Evolutionary conservation across 2,329 filamentous ascomycete species (phyloP), one percentile per base, ranked within the genome.

Genomic region (Colletotrichum shisoi): DNA sequence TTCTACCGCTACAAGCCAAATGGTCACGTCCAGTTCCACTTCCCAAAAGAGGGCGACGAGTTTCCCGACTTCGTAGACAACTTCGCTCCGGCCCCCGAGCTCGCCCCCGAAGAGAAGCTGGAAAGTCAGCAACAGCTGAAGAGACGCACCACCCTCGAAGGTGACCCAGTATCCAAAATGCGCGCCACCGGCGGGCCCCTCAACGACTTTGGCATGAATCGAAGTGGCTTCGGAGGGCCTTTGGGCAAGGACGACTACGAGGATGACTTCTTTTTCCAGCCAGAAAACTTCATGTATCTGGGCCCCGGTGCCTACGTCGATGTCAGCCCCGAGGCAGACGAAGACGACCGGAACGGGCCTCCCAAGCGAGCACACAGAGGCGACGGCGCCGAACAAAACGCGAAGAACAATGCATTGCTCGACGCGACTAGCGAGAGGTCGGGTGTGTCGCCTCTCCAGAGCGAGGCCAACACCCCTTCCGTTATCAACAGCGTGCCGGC

Each of bases 11-110:
- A 85, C 76, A 83, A 79, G 69, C 77, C 85, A 27, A 86, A 82
- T 9, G 85, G 85, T 11, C 76, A 82, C 42, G 75, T 82, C 17
- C 85, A 87, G 73, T 88, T 82, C 71, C 82, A 83, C 66, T 88
- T 87, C 69, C 85, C 85, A 6, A 80, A 79, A 49, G 80, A 82
- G 5, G 85, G 85, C 69, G 85, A 88, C 71, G 85, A 87, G 75
- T 88, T 84, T 59, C 84, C 85, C 53, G 82, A 85, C 71, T 84
- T 80, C 70, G 72, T 84, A 68, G 75, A 76, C 19, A 73, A 74
- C 27, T 72, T 76, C 12, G 72, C 73, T 3, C 77, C 79, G 0
- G 75, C 72, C 0, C 77, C 79, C 2, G 76, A 77, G 31, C 76
- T 86, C 1, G 78, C 80, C 0, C 84, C 84, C n/a, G 83, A 86